Base-by-base conservation (phyloP, 2,329 filamentous ascomycete genomes). In the Ascochyta clinopodiicola region DNA sequence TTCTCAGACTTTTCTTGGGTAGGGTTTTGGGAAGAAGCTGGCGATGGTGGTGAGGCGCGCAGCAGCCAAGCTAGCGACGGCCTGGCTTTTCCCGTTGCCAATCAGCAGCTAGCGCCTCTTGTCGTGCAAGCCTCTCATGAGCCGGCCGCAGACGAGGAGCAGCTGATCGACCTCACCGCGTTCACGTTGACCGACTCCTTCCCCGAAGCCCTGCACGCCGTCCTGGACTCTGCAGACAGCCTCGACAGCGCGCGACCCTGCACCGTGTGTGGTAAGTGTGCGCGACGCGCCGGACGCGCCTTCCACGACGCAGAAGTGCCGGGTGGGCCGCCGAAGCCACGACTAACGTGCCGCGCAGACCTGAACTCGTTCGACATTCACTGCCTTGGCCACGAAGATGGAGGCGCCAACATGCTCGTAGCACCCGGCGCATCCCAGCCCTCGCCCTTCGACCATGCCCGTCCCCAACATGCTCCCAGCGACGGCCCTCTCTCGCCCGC, bases 331-430 rank as follows among this genome's bases (percentile, higher is more conserved):
- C 52, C 52, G 52, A 31, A 50, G 45, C 36, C 22, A 50, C 35
- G 39, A 43, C 46, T 51, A 50, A 51, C 38, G 52, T 56, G 46
- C 46, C 24, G 52, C 46, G 52, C 52, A 56, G 52, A 56, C 42
- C 42, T 32, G 46, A 43, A 22, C 46, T 6, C 37, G 25, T 27
- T 46, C 40, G 39, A 27, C 32, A 22, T 34, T 31, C 40, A 53
- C 44, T 13, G 22, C 51, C 29, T 40, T 38, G 4, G 36, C 32
- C n/a, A 56, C 53, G 59, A 69, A 63, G 27, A 73, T 71, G 69
- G 64, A 66, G 59, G 46, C 67, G 61, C 58, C 69, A 68, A 60
- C 62, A 74, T 72, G 70, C 61, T 67, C 58, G 64, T 68, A 68
- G 68, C 51, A 62, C 48, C 64, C 57, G 50, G 60, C 60, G 55